phyloP scores from a whole-genome alignment of 2,329 filamentous ascomycete genomes.

The Fusarium subglutinans region DNA sequence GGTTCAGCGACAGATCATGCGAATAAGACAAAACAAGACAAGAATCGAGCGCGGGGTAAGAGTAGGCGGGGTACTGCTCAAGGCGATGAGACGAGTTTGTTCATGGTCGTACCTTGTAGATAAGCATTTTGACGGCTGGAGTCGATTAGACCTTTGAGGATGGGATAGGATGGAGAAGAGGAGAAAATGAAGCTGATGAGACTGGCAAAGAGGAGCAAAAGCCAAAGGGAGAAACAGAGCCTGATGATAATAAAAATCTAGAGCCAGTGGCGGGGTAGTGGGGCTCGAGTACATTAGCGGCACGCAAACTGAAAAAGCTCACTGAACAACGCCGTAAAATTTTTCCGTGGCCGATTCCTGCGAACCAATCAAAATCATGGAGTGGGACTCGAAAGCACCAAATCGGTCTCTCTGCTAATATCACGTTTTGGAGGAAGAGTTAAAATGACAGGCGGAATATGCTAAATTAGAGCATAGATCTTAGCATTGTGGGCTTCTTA shows the following conservation, averaged over 20 bases:
- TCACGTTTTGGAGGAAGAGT: background rate
- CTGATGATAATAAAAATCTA: conserved; percentile 43
- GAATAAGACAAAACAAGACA: conserved; percentile 8
- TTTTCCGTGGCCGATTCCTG: conserved; percentile 5
- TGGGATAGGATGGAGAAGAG: conserved; percentile 19
- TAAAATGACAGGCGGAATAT: background rate
- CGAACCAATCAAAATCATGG: background rate
- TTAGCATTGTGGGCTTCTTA: background rate
- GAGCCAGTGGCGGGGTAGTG: conserved; percentile 40
- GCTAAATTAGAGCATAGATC: background rate
- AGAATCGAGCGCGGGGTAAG: conserved; percentile 30
- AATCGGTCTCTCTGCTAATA: background rate
- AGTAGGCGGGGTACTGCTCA: conserved; percentile 9
- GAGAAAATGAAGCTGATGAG: conserved; percentile 26
- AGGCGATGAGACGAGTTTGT: background rate
- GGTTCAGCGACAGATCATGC: conserved; percentile 41
- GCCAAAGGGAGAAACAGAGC: conserved; percentile 29
- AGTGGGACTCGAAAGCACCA: conserved; percentile 3
- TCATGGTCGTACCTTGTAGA: conserved; percentile 68
- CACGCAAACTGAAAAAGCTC: conserved; percentile 14
- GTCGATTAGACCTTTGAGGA: conserved; percentile 29
- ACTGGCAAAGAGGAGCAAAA: conserved; percentile 33
- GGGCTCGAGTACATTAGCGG: conserved; percentile 27
- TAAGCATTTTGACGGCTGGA: conserved; percentile 72
- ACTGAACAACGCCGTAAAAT: conserved; percentile 10